These are phyloP conservation scores for Vachellia collinsii DNA, from an alignment of 306 rosid species.

Conservation along the genomic window DNA sequence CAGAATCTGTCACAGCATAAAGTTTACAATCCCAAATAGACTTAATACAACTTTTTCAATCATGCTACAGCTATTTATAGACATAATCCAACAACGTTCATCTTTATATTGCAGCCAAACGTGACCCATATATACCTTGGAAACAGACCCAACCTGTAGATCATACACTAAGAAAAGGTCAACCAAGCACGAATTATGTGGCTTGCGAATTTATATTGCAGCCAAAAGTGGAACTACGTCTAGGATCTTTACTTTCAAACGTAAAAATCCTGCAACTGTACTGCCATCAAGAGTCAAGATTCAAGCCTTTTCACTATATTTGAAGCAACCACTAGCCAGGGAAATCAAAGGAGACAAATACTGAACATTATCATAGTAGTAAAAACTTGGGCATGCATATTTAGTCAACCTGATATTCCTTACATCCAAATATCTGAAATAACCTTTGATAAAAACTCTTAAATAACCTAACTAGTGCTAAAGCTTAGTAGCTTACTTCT, in stretches of 20 bases:
- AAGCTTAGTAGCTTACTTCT: neutral
- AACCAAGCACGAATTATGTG: neutral
- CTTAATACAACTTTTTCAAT: neutral
- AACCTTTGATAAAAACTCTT: no score
- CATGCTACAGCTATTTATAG: neutral
- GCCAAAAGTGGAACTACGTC: neutral
- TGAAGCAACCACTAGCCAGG: neutral
- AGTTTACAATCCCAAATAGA: neutral
- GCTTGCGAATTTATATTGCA: neutral
- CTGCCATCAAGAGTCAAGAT: neutral
- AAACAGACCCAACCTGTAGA: slow-evolving; percentile 8
- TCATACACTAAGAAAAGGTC: neutral
- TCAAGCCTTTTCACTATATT: neutral
- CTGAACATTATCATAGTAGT: neutral
- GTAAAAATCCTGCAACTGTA: neutral
- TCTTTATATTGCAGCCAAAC: neutral
- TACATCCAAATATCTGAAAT: neutral
- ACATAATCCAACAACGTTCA: neutral
- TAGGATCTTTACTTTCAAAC: neutral
- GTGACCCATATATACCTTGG: neutral
- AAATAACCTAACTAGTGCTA: neutral
- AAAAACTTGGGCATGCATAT: neutral
- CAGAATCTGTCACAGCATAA: slow-evolving; percentile 41
- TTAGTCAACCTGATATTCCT: neutral
- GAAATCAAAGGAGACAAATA: neutral